Evolutionary conservation across 441 rosid species (phyloP), one percentile per base, ranked within the genome.

Genomic region (Kokia cookei): DNA sequence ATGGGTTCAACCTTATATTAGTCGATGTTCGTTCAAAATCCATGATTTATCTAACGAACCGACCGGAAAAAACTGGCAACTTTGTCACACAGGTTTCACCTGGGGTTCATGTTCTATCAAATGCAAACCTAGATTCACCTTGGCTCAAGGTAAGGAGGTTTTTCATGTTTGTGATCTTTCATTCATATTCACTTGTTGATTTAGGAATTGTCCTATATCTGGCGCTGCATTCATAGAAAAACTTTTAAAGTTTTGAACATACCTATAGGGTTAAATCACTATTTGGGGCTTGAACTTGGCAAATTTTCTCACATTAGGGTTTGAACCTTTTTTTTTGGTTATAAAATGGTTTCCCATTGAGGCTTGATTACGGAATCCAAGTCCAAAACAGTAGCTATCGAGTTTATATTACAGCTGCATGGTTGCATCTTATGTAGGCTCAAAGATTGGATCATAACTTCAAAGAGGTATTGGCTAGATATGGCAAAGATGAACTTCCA

Each of bases 101-200:
- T 1, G 97, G 97, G 71, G 84, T 90, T 80, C 99, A 93, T 75
- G 91, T 94, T 27, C 76, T 94, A 58, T 74, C 96, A 58, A 93
- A 88, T 75, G 90, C 93, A 71, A 86, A 83, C 82, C 88, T 93
- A 59, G 90, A 93, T 82, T 75, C 94, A 32, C 94, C 98, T 54
- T 93, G 92, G 98, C 93, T 90, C 72, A 90, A 93, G 93, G 98
- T 91, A 76, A 70, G 72, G 26, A 9, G 27, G 58, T 53, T 53
- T 17, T 19, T 22, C 19, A 53, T n/a, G 32, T 5, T 40, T 11
- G 32, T 42, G 58, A 17, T 69, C 19, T 32, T 53, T 29, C 29
- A 7, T 29, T 29, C 26, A n/a, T n/a, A 48, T 69, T 17, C 26
- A 19, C 29, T 27, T 5, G 59, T 35, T 35, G 27, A 35, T 35